Percentiles rank a stretch among this genome's conserved stretches.
phyloP scores from a whole-genome alignment of 2,329 filamentous ascomycete species.

The Microdochium nivale region DNA sequence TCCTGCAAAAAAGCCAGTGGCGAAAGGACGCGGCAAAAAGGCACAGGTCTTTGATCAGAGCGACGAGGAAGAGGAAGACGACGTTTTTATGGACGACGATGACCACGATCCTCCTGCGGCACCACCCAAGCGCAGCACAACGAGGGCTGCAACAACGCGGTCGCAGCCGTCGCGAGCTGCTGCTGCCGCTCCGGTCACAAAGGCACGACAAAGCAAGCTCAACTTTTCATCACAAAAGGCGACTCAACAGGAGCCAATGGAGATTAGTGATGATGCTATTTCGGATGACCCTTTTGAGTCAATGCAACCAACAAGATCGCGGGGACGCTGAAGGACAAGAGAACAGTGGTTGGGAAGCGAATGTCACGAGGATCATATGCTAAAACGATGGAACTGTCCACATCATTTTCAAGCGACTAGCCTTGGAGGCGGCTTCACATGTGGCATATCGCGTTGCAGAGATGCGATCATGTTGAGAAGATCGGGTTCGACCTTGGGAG shows the following conservation, averaged over 20 bases:
- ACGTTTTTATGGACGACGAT: slow-evolving; percentile 46
- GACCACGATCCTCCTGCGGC: slow-evolving; percentile 26
- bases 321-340: slow-evolving; percentile 5
- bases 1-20: slow-evolving; percentile 28
- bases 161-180: slow-evolving; percentile 23
- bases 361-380: no score
- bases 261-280: slow-evolving; percentile 59
- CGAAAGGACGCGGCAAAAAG: slow-evolving; percentile 31
- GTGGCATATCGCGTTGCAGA: no score
- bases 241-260: slow-evolving; percentile 38
- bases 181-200: slow-evolving; percentile 15
- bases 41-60: slow-evolving; percentile 25
- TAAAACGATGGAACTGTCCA: no score
- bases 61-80: slow-evolving; percentile 36
- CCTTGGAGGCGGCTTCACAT: no score
- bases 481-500: no score
- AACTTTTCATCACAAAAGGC: slow-evolving; percentile 36
- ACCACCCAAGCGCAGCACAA: slow-evolving; percentile 25
- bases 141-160: slow-evolving; percentile 17
- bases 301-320: slow-evolving; percentile 25
- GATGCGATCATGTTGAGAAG: no score
- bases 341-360: neutral
- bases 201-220: slow-evolving; percentile 36
- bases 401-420: no score
- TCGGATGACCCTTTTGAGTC: slow-evolving; percentile 51